Percentiles rank a stretch among this genome's conserved stretches.
Evolutionary conservation across 208 protist genomes (phyloP).

Genomic region (Trypanosoma grayi): DNA sequence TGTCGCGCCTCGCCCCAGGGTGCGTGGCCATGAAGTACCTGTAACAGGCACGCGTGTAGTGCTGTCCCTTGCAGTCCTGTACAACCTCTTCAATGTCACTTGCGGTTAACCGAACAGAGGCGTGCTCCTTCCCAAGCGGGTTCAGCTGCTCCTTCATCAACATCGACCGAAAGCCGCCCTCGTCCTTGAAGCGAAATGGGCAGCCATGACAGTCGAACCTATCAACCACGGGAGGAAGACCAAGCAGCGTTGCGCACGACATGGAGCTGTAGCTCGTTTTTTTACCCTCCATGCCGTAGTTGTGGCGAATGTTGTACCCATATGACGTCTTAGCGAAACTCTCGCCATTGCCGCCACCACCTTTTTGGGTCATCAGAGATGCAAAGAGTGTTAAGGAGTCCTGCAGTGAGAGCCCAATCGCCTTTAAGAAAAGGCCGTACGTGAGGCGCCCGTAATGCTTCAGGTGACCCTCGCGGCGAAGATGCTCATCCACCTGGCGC

Average conservation of each 20-base stretch:
- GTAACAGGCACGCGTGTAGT: slow-evolving; percentile 90
- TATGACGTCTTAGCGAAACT: slow-evolving; percentile 84
- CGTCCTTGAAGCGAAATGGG: slow-evolving; percentile 85
- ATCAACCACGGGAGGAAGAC: slow-evolving; percentile 77
- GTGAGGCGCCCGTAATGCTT: slow-evolving; percentile 90
- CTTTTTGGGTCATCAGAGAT: slow-evolving; percentile 83
- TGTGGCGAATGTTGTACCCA: slow-evolving; percentile 90
- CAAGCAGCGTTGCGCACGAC: slow-evolving; percentile 78
- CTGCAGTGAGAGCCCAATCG: slow-evolving; percentile 84
- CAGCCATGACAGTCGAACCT: slow-evolving; percentile 89
- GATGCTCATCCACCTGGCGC: slow-evolving; percentile 77
- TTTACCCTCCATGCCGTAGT: slow-evolving; percentile 91
- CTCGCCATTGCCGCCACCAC: slow-evolving; percentile 58
- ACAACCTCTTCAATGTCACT: slow-evolving; percentile 89
- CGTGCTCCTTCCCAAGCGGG: slow-evolving; percentile 50
- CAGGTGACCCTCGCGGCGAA: slow-evolving; percentile 81
- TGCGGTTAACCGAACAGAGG: slow-evolving; percentile 33
- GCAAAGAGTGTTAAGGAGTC: slow-evolving; percentile 84
- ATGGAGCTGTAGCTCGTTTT: slow-evolving; percentile 87
- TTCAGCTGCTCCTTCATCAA: slow-evolving; percentile 50
- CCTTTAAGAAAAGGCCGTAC: slow-evolving; percentile 90
- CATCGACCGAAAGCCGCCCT: slow-evolving; percentile 56
- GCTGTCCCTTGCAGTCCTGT: slow-evolving; percentile 76
- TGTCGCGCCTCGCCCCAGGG: slow-evolving; percentile 69
- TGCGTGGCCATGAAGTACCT: slow-evolving; percentile 91